These are phyloP conservation scores for Heterobasidion annosum DNA, from an alignment of 1,284 basidiomycete species.

Conservation along the genomic window DNA sequence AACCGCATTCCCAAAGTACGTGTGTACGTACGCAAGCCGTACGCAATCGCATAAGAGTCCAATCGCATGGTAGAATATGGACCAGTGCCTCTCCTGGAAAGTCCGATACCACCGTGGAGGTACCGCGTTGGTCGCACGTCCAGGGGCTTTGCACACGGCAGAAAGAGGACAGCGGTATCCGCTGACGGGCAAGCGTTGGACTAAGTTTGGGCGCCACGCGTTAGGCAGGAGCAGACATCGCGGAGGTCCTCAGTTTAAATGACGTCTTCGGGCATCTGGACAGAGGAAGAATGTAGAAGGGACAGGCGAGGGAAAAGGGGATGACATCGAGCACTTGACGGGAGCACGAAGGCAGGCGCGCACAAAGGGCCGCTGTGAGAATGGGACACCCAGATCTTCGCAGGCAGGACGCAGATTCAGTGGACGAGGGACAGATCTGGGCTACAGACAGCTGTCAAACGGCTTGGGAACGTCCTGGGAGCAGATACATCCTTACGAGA, in stretches of 20 bases:
- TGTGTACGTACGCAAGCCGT: not conserved
- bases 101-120: not conserved
- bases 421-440: not conserved
- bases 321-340: not conserved
- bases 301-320: no score
- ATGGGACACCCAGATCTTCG: not conserved
- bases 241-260: no score
- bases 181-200: not conserved
- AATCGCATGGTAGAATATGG: not conserved
- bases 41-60: not conserved
- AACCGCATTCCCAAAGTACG: not conserved
- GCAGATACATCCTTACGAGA: not conserved
- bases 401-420: not conserved
- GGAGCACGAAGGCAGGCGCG: not conserved
- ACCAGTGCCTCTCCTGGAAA: not conserved
- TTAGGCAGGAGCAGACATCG: not conserved
- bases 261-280: no score
- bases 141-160: not conserved
- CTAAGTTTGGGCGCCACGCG: not conserved
- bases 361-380: not conserved
- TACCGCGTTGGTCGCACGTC: not conserved
- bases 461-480: not conserved
- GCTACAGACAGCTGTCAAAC: not conserved
- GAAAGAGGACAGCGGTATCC: not conserved
- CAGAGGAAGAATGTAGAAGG: no score